Conservation (phyloP, 306 rosid genomes). For the Dryas alaskensis region DNA sequence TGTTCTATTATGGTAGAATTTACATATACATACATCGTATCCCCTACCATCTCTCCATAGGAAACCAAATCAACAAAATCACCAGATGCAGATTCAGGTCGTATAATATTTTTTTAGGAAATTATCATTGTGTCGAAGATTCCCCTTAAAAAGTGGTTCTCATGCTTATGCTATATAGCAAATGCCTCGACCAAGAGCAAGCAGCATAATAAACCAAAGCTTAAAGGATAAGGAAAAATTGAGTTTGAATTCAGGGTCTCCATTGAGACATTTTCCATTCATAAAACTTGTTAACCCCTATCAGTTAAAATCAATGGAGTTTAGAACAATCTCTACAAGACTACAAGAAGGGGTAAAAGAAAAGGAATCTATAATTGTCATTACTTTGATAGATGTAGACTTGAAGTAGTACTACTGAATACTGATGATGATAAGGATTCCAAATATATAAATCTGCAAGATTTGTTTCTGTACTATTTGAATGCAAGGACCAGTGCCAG, state of each 20-base stretch:
- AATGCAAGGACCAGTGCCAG: constrained; percentile 26
- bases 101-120: too few species aligned
- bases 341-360: not conserved
- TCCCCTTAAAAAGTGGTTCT: constrained; percentile 9
- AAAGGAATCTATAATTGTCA: constrained; percentile 11
- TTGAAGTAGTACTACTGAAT: not conserved
- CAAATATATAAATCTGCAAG: constrained; percentile 10
- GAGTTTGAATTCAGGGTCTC: not conserved
- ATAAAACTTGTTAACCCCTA: not conserved
- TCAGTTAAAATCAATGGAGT: not conserved
- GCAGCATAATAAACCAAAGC: not conserved
- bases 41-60: not conserved
- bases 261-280: not conserved
- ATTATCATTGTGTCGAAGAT: too few species aligned
- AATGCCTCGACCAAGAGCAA: constrained; percentile 6
- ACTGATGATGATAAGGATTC: constrained; percentile 34
- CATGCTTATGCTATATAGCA: not conserved
- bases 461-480: not conserved
- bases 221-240: not conserved
- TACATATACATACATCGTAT: too few species aligned
- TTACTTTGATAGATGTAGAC: constrained; percentile 6
- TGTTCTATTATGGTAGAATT: too few species aligned
- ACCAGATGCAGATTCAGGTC: constrained; percentile 16
- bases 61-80: constrained; percentile 21
- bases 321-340: not conserved